Conservation (phyloP, 371 early-diverging fungal genomes). For the Zychaea mexicana region DNA sequence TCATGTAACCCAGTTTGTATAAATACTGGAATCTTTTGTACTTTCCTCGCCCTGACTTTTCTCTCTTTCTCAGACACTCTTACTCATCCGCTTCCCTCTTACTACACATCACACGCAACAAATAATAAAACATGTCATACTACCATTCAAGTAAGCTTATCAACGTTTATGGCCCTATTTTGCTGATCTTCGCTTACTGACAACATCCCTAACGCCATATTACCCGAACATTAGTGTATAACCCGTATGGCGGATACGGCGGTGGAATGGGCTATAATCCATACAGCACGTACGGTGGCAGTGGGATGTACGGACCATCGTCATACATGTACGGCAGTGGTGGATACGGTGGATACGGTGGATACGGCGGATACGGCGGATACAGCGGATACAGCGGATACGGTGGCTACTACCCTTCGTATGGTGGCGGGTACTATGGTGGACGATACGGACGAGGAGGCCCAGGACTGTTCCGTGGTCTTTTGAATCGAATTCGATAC, state of each 20-base stretch:
- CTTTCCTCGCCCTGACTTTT: too few species aligned
- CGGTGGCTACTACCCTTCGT: conserved; percentile 16
- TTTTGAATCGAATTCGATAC: conserved; percentile 21
- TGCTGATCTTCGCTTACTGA: not conserved
- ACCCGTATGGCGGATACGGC: conserved; percentile 1
- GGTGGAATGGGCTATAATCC: not conserved
- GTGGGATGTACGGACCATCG: not conserved
- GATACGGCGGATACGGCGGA: not conserved
- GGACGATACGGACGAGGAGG: conserved; percentile 15
- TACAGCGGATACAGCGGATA: not conserved
- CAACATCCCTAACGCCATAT: not conserved
- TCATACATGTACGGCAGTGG: not conserved
- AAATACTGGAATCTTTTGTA: too few species aligned
- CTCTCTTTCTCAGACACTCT: not conserved
- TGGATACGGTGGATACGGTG: not conserved
- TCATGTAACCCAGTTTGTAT: too few species aligned
- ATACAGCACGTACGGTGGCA: not conserved
- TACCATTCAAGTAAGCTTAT: conserved; percentile 8
- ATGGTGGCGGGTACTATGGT: conserved; percentile 4
- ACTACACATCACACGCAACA: not conserved
- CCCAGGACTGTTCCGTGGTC: conserved; percentile 18
- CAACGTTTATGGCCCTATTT: not conserved
- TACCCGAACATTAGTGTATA: conserved; percentile 3
- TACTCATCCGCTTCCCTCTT: not conserved
- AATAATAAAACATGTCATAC: conserved; percentile 2